Base-by-base conservation (phyloP, 768 basidiomycete species). In the Naganishia kalamii region DNA sequence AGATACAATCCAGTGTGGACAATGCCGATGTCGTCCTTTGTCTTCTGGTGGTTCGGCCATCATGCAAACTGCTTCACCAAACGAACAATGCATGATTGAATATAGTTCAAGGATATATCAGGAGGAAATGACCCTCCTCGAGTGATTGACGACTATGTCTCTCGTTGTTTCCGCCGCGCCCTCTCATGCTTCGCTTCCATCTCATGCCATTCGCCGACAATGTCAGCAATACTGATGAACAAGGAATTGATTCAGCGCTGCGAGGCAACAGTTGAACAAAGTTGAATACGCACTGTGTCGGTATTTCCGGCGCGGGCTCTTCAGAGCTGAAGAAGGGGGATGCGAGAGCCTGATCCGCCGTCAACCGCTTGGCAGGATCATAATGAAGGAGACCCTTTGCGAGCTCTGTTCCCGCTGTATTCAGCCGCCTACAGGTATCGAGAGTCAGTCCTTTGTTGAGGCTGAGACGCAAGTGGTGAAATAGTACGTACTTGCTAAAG, bases 161-260 rank as follows among this genome's bases (percentile, higher is more conserved):
- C 62, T 27, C 54, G 41, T 7, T 71, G 69, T 65, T 88, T 87
- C 62, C 75, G 67, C 62, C 78, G 70, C 10, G 77, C 79, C 43
- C 90, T 84, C 80, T 97, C 92, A 63, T 87, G 83, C 78, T 97
- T 99, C 13, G 90, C 89, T 77, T 97, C 93, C 68, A 93, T 82
- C 77, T 99, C 96, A 78, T 99, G 96, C 90, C 93, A 97, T 77
- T 98, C 96, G 48, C 96, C 94, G 75, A 90, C 86, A 44, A 96
- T 79, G 13, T 83, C 83, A 13, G 87, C 84, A 65, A 98, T 79
- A 60, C 92, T 93, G 62, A 15, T 30, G 25, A 32, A 23, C 47
- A 57, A 27, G 23, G 15, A 65, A 23, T 5, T 6, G 2, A 19
- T 11, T 47, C 2, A 50, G 41, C 13, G 21, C 47, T 12, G 27